These are phyloP conservation scores for Houttuynia cordata DNA, from an alignment of 164 flowering plant species.

Conservation along the genomic window DNA sequence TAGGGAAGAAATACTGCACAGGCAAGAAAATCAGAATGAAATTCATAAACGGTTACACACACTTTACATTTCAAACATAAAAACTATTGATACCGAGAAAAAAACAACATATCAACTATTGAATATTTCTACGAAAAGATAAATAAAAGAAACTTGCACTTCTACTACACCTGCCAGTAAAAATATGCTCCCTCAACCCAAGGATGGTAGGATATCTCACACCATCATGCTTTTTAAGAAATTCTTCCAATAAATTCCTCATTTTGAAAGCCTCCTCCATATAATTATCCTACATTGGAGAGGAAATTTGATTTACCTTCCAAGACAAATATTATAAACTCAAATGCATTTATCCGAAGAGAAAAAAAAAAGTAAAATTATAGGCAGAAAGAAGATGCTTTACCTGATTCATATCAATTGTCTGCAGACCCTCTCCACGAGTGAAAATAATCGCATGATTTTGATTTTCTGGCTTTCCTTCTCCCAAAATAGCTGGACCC, in stretches of 20 bases:
- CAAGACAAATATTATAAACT: too few species aligned
- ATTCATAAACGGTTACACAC: too few species aligned
- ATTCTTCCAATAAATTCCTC: constrained; percentile 88
- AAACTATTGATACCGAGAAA: too few species aligned
- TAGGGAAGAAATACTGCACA: constrained; percentile 87
- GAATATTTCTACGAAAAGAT: background rate
- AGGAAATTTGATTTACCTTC: background rate
- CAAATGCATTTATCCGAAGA: constrained; percentile 42
- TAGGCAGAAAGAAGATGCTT: background rate
- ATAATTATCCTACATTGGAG: constrained; percentile 72
- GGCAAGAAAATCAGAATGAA: background rate
- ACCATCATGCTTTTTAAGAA: constrained; percentile 74
- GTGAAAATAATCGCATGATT: constrained; percentile 94
- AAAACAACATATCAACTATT: too few species aligned
- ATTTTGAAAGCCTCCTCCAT: constrained; percentile 98
- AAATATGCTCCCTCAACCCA: constrained; percentile 91
- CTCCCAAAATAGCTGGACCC: constrained; percentile 86
- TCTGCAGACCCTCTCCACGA: constrained; percentile 94
- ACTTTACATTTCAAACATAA: too few species aligned
- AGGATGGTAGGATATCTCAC: constrained; percentile 80
- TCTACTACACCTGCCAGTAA: constrained; percentile 67
- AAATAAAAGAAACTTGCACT: background rate
- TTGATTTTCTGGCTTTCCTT: constrained; percentile 99
- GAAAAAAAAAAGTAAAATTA: background rate
- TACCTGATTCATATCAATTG: constrained; percentile 99